Conservation (phyloP, 257 asterid species). For the Nicotiana otophora region DNA sequence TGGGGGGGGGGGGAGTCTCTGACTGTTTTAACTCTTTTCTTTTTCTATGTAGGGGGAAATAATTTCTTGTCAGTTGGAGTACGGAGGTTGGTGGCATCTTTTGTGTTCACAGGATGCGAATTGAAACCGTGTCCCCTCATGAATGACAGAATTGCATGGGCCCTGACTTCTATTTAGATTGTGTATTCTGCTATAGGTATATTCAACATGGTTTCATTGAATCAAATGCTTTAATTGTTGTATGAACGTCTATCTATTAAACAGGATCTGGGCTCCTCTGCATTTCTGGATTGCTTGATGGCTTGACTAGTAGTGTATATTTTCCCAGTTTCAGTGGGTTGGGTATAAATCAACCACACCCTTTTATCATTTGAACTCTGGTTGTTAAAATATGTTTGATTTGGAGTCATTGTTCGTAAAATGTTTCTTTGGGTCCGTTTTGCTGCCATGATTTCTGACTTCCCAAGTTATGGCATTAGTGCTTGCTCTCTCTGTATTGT, state of each 20-base stretch:
- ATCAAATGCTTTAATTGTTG: neutral
- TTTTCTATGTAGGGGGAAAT: neutral
- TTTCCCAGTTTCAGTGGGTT: neutral
- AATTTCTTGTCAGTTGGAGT: neutral
- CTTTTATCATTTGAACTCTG: neutral
- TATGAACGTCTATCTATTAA: neutral
- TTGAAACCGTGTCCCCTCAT: neutral
- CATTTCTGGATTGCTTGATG: neutral
- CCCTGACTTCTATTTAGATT: neutral
- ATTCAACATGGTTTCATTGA: neutral
- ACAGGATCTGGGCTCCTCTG: neutral
- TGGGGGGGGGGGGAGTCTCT: neutral
- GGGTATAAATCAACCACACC: neutral
- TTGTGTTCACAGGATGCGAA: neutral
- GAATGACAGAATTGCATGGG: neutral
- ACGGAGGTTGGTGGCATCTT: neutral
- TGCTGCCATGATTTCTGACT: neutral
- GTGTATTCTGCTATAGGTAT: conserved; percentile 4
- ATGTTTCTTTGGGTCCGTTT: neutral
- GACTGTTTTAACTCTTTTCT: neutral
- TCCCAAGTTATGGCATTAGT: neutral
- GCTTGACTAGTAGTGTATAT: neutral
- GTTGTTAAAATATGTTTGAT: neutral
- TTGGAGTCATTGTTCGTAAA: neutral
- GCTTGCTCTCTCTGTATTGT: neutral